Conservation (phyloP, 805 yeast species). For the Ogataea paraovalis region DNA sequence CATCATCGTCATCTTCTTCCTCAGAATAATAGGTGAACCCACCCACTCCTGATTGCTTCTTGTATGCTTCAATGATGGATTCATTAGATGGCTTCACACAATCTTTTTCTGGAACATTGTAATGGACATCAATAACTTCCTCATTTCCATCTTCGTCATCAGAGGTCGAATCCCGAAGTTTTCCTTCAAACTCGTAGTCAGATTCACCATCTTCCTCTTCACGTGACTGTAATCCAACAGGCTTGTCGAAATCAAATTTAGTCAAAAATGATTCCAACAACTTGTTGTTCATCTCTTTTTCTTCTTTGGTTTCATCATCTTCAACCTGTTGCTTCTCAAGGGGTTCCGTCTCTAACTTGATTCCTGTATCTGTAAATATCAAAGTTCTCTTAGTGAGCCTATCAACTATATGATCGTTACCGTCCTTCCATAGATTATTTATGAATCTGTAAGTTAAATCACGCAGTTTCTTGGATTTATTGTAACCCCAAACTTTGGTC, state of each 20-base stretch:
- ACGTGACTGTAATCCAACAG: conserved; percentile 34
- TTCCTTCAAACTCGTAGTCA: conserved; percentile 45
- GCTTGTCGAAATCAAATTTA: conserved; percentile 50
- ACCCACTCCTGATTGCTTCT: conserved; percentile 6
- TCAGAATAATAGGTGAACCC: conserved; percentile 9
- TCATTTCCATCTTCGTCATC: conserved; percentile 27
- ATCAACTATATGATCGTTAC: conserved; percentile 76
- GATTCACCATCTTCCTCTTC: conserved; percentile 35
- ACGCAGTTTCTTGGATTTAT: conserved; percentile 55
- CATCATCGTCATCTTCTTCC: conserved; percentile 25
- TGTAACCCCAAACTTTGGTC: conserved; percentile 88
- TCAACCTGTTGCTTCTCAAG: conserved; percentile 18
- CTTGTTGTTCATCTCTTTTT: conserved; percentile 39
- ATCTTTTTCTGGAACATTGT: conserved; percentile 23
- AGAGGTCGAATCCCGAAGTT: conserved; percentile 4
- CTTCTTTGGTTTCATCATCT: conserved; percentile 33
- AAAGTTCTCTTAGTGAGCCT: conserved; percentile 30
- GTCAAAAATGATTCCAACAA: conserved; percentile 46
- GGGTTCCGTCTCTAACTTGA: conserved; percentile 6
- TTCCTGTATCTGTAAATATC: conserved; percentile 25
- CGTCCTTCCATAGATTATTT: conserved; percentile 75
- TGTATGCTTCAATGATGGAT: conserved; percentile 25
- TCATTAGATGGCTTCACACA: conserved; percentile 18
- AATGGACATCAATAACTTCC: conserved; percentile 23
- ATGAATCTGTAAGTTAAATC: conserved; percentile 63